These are phyloP conservation scores for Prunus mira DNA, from an alignment of 306 rosid genomes.

Conservation along the genomic window DNA sequence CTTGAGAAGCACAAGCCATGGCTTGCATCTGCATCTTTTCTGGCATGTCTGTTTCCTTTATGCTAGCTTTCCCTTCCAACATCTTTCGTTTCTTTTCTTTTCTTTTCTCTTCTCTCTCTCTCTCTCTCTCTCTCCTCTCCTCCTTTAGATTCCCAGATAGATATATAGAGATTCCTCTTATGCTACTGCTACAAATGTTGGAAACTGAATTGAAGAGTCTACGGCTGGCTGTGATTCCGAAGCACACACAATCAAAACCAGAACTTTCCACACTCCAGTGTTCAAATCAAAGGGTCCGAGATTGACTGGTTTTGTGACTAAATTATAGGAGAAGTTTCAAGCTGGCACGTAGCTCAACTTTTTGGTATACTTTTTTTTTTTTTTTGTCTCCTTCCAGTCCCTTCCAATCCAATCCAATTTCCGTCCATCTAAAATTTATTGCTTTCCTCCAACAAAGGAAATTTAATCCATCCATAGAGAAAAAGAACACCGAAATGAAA, in stretches of 20 bases:
- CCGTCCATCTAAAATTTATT: neutral
- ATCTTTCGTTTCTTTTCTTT: slow-evolving; percentile 24
- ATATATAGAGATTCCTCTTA: neutral
- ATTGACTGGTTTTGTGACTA: neutral
- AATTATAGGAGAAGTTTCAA: slow-evolving; percentile 5
- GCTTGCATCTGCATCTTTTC: slow-evolving; percentile 74
- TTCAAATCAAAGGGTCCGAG: neutral
- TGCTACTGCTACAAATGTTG: neutral
- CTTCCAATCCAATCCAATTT: neutral
- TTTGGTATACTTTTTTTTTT: slow-evolving; percentile 9
- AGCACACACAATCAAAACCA: neutral
- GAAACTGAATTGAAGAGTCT: neutral
- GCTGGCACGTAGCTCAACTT: slow-evolving; percentile 29
- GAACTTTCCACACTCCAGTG: neutral
- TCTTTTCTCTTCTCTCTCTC: neutral
- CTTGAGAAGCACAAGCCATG: slow-evolving; percentile 84
- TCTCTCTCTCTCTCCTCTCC: neutral
- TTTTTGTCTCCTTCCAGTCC: neutral
- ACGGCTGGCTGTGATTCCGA: neutral
- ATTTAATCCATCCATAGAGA: too few species aligned
- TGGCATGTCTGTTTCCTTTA: slow-evolving; percentile 76
- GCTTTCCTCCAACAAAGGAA: neutral
- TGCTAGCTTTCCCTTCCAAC: slow-evolving; percentile 77
- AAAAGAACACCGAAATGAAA: too few species aligned
- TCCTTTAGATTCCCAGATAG: slow-evolving; percentile 2